Base-by-base conservation (phyloP, 805 yeast genomes). In the Sungouiella blattae region DNA sequence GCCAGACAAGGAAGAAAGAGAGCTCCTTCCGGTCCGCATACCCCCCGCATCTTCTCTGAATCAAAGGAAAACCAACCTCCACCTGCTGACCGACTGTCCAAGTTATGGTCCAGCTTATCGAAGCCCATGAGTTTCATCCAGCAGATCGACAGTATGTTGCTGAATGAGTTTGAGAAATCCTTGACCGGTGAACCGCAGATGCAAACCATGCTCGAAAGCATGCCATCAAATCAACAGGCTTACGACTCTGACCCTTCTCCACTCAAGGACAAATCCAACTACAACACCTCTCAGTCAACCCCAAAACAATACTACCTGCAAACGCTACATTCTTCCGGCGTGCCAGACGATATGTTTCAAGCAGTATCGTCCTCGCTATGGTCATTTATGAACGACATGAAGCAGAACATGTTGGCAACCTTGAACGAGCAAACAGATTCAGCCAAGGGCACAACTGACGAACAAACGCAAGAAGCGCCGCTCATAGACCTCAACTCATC, bases 91-190 rank as follows among this genome's bases (percentile, higher is more conserved):
- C 32, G 33, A 6, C 35, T 18, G 38, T 37, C 43, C 18, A 33
- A 33, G 15, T 26, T 48, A 6, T 48, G 53, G 53, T 11, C 36
- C 47, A 63, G 60, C 39, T 52, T 62, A 23, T 56, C 77, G 3
- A 78, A 73, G 46, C 83, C 87, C 1, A 62, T 82, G 28, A 73
- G 68, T 30, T 64, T 80, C 33, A 67, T 83, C 30, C 86, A 79
- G 46, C 86, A 79, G 42, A 72, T 83, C 49, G 91, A 83, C 53
- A 77, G 73, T 35, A 64, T 80, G 56, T 61, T 83, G 21, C 86
- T 78, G 50, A 73, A 69, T 38, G 88, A 82, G 52, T 64, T 83
- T 37, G 88, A 81, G 44, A 77, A 71, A 42, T 24, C 33, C 3
- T 23, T 31, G 26, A 28, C 33, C 4, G 26, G 25, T 5, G 32